A percentile compares a stretch with the other conserved stretches of the same genome.
These are phyloP conservation scores for Aspergillus incahuasiensis DNA, from an alignment of 495 filamentous ascomycete genomes.

Conservation along the genomic window DNA sequence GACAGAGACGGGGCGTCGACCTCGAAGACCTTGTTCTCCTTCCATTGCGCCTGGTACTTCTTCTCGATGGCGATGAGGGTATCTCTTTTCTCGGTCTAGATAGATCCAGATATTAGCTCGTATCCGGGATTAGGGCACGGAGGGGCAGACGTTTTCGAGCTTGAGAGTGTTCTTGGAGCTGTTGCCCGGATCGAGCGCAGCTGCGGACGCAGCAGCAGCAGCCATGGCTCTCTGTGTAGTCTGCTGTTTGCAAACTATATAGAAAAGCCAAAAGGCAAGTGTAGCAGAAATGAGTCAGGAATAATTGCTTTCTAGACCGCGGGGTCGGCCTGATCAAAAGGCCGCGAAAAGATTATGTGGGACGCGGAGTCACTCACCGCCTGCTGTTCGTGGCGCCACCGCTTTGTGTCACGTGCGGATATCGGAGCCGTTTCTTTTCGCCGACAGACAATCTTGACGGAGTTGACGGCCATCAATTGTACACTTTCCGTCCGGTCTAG, in stretches of 20 bases:
- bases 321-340: conserved; percentile 25
- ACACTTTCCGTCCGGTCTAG: not conserved
- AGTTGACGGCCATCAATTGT: conserved; percentile 6
- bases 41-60: conserved; percentile 87
- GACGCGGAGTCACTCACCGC: conserved; percentile 15
- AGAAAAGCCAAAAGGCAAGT: conserved; percentile 16
- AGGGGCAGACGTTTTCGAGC: conserved; percentile 61
- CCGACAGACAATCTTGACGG: conserved; percentile 14
- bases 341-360: conserved; percentile 21
- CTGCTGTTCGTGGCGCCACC: conserved; percentile 5
- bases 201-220: conserved; percentile 49
- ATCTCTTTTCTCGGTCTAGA: conserved; percentile 88
- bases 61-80: conserved; percentile 82
- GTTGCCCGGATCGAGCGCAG: conserved; percentile 56
- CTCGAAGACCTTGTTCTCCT: conserved; percentile 73
- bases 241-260: conserved; percentile 25
- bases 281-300: not conserved
- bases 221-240: conserved; percentile 41
- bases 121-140: conserved; percentile 12
- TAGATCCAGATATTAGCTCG: conserved; percentile 11
- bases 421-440: conserved; percentile 21
- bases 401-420: conserved; percentile 13
- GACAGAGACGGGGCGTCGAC: conserved; percentile 70
- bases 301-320: conserved; percentile 14
- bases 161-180: conserved; percentile 65